phyloP scores from a whole-genome alignment of 768 basidiomycete genomes.

The Tulasnella sp. region DNA sequence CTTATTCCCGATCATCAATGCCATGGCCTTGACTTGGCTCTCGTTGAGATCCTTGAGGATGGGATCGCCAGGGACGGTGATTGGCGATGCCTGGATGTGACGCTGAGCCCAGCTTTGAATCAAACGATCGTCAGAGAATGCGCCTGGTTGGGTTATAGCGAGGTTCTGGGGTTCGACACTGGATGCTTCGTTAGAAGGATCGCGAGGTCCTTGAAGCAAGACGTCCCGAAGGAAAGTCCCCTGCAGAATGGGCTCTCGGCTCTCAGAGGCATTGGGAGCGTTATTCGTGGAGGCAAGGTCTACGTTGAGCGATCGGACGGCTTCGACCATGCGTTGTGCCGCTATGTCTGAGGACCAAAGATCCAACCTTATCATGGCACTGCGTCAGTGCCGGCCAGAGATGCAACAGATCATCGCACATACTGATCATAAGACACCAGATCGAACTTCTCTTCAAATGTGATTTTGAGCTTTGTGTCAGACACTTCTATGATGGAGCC shows the following conservation, averaged over 20 bases:
- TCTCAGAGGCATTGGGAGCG: slow-evolving; percentile 23
- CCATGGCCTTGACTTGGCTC: slow-evolving; percentile 75
- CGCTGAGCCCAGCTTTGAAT: slow-evolving; percentile 78
- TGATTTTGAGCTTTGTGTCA: slow-evolving; percentile 47
- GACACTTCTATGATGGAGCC: slow-evolving; percentile 50
- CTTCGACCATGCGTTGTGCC: slow-evolving; percentile 60
- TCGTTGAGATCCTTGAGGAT: slow-evolving; percentile 52
- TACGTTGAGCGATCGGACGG: slow-evolving; percentile 49
- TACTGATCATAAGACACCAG: slow-evolving; percentile 33
- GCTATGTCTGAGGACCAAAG: slow-evolving; percentile 59
- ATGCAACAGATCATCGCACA: not conserved
- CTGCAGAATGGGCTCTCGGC: slow-evolving; percentile 48
- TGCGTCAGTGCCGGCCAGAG: not conserved
- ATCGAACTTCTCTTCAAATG: slow-evolving; percentile 47
- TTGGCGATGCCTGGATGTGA: slow-evolving; percentile 50
- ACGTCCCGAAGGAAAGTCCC: slow-evolving; percentile 70
- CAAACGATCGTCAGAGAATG: slow-evolving; percentile 62
- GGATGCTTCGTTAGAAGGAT: slow-evolving; percentile 36
- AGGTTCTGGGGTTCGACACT: slow-evolving; percentile 35
- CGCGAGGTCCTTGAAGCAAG: slow-evolving; percentile 29
- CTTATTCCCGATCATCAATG: slow-evolving; percentile 74
- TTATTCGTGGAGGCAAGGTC: slow-evolving; percentile 38
- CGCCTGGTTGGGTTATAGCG: slow-evolving; percentile 41
- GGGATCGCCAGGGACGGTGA: slow-evolving; percentile 73
- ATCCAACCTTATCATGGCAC: slow-evolving; percentile 45